These are phyloP conservation scores for Gnaphalium uliginosum DNA, from an alignment of 129 eudicot species.

Conservation along the genomic window DNA sequence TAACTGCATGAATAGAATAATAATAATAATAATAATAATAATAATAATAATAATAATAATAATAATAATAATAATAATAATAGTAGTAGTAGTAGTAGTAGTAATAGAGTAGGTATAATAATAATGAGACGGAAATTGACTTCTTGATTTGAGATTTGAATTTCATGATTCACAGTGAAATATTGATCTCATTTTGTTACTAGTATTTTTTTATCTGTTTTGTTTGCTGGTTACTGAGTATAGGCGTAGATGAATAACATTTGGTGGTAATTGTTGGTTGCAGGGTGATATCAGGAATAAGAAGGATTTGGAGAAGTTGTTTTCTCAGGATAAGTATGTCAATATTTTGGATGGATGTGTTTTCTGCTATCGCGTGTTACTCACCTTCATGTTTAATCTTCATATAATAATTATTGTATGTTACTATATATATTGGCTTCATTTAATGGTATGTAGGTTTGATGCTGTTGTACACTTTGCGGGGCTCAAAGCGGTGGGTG, in stretches of 20 bases:
- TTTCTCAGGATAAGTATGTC: conserved; percentile 67
- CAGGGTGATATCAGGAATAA: conserved; percentile 97
- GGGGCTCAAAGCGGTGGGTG: conserved; percentile 95
- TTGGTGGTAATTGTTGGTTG: conserved; percentile 30
- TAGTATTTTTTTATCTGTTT: not conserved
- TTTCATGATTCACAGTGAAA: not conserved
- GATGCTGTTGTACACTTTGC: conserved; percentile 98
- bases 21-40: no score
- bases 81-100: no score
- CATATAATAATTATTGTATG: not conserved
- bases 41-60: no score
- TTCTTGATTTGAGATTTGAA: not conserved
- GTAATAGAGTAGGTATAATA: no score
- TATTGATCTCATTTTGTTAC: not conserved
- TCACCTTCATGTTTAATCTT: conserved; percentile 9
- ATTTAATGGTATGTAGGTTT: conserved; percentile 49
- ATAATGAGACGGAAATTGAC: not conserved
- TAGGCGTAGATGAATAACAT: not conserved
- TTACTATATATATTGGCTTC: not conserved
- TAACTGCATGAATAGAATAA: not conserved
- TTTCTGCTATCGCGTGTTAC: not conserved
- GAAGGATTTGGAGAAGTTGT: conserved; percentile 85
- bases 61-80: no score
- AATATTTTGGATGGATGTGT: not conserved
- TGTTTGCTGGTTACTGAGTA: not conserved